phyloP scores from a whole-genome alignment of 1,284 basidiomycete genomes.

The Boletus sp. region DNA sequence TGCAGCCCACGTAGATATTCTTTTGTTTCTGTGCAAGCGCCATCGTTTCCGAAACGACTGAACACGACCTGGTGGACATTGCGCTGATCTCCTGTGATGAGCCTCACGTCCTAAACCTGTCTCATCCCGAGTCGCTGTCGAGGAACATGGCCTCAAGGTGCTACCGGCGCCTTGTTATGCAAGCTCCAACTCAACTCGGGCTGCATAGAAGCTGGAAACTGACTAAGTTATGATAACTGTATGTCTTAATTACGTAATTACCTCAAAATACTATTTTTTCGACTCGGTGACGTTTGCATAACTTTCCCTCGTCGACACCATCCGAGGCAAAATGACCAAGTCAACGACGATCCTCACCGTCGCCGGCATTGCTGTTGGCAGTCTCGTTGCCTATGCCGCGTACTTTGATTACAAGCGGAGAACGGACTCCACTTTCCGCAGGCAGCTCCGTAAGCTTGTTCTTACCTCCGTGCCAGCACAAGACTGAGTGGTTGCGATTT shows the following conservation, averaged over 20 bases:
- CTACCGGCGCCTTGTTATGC: too few relatives aligned
- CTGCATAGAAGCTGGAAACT: not conserved
- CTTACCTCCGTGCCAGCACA: constrained; percentile 6
- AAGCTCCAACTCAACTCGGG: not conserved
- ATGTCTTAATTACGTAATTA: constrained; percentile 25
- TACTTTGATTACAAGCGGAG: constrained; percentile 97
- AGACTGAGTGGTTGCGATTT: constrained; percentile 11
- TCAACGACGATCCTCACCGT: constrained; percentile 51
- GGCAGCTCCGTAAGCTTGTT: constrained; percentile 72
- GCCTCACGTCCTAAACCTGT: not conserved
- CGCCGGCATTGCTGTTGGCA: constrained; percentile 63
- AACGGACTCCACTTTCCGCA: constrained; percentile 86
- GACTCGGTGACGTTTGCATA: constrained; percentile 1
- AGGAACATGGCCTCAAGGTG: too few relatives aligned
- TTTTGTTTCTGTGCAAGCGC: too few relatives aligned
- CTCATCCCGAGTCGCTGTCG: not conserved
- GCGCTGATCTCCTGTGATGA: not conserved
- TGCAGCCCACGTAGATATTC: too few relatives aligned
- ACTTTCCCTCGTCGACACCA: not conserved
- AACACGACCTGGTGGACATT: not conserved
- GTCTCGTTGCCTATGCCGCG: constrained; percentile 73
- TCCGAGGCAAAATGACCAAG: constrained; percentile 38
- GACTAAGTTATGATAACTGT: too few relatives aligned
- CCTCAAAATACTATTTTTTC: constrained; percentile 11
- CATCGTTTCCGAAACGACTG: not conserved